phyloP scores from a whole-genome alignment of 108 stramenopile species.

The Cylindrotheca closterium region DNA sequence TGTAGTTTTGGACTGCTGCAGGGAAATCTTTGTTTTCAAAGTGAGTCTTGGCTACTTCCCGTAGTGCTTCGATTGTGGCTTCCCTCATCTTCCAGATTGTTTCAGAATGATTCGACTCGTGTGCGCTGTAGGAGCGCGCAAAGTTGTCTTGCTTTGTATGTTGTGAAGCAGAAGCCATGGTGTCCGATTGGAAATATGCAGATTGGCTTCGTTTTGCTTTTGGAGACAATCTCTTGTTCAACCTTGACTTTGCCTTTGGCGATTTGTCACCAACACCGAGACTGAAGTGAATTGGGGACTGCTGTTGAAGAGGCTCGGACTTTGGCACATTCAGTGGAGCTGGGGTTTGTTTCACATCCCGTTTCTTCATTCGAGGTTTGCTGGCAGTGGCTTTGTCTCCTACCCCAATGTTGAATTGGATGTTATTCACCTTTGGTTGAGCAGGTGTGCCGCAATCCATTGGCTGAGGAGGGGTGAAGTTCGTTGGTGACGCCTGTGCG shows the following conservation, averaged over 20 bases:
- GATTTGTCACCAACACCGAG: slow-evolving; percentile 27
- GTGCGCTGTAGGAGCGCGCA: background rate
- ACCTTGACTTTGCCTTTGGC: slow-evolving; percentile 6
- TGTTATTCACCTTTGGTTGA: background rate
- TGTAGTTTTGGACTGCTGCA: slow-evolving; percentile 52
- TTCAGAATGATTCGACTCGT: background rate
- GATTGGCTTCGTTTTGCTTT: background rate
- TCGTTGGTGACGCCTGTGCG: background rate
- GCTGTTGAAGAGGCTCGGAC: background rate
- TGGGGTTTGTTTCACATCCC: slow-evolving; percentile 6
- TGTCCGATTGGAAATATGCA: background rate
- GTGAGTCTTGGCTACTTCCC: slow-evolving; percentile 52
- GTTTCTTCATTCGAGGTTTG: slow-evolving; percentile 5
- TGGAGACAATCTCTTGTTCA: background rate
- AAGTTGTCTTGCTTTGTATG: background rate
- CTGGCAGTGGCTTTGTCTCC: slow-evolving; percentile 4
- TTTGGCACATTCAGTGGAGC: background rate
- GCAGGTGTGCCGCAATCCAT: background rate
- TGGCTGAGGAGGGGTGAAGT: background rate
- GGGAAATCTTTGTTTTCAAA: slow-evolving; percentile 59
- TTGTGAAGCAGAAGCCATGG: background rate
- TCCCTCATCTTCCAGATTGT: background rate
- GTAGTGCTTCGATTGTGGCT: slow-evolving; percentile 33
- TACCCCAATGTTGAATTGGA: slow-evolving; percentile 17
- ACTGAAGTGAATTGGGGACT: too few species aligned